Evolutionary conservation across 352 stramenopile genomes (phyloP).

Genomic region (Globisporangium nodosum): DNA sequence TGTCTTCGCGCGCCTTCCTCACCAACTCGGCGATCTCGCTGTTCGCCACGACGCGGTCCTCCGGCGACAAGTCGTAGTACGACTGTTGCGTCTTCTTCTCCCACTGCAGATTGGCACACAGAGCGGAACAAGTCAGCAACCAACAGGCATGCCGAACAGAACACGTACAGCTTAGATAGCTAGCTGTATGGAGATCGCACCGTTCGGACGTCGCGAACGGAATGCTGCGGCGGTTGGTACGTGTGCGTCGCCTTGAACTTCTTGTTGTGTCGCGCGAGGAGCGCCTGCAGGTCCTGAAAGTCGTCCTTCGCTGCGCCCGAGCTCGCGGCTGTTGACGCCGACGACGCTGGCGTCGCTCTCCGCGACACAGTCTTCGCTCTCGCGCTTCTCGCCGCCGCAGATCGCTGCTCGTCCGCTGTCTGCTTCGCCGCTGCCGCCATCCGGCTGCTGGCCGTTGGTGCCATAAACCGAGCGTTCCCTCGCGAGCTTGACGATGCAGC

Average conservation of each 20-base stretch:
- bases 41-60: slow-evolving; percentile 59
- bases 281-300: slow-evolving; percentile 37
- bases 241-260: slow-evolving; percentile 68
- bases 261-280: slow-evolving; percentile 73
- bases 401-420: background rate
- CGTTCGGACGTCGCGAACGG: slow-evolving; percentile 64
- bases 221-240: slow-evolving; percentile 76
- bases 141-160: background rate
- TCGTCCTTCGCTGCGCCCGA: slow-evolving; percentile 8
- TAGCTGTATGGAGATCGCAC: slow-evolving; percentile 19
- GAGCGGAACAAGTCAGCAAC: background rate
- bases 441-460: slow-evolving; percentile 10
- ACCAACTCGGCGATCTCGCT: slow-evolving; percentile 55
- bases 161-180: background rate
- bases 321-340: background rate
- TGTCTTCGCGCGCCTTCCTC: slow-evolving; percentile 21
- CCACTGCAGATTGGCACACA: slow-evolving; percentile 36
- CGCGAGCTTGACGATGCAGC: background rate
- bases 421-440: slow-evolving; percentile 9
- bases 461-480: slow-evolving; percentile 11
- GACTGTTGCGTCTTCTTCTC: slow-evolving; percentile 57
- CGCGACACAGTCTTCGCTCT: slow-evolving; percentile 2
- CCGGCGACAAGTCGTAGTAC: slow-evolving; percentile 61
- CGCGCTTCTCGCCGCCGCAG: background rate
- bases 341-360: background rate